Evolutionary conservation across 148 eudicot genomes (phyloP), one percentile per base, ranked within the genome.

Genomic region (Cornus controversa): DNA sequence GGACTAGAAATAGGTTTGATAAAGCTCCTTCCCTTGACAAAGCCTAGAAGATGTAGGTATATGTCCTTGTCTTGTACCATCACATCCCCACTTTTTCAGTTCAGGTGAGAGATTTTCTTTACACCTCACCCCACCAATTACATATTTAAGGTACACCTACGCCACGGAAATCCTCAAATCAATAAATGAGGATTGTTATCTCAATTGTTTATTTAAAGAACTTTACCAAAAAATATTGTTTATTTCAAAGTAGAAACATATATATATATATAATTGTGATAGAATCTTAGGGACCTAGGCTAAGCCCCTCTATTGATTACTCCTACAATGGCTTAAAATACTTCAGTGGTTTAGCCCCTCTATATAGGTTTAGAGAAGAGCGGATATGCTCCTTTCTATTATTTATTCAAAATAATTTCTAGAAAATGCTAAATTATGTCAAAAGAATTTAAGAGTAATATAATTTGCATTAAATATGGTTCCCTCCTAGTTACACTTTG

Each of bases 41-140:
- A 5, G 45, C 9, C 57, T 7, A 50, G 14, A 5, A 50, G 18
- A 50, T 50, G 18, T 50, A 50, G 57, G 42, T 34, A 67, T 15
- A 31, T 57, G 75, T 73, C 67, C 75, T 73, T 73, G 75, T 73
- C 75, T 73, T 29, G 50, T 73, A 58, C 75, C 75, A 31, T 73
- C 66, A 58, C 66, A 73, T 73, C 28, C 20, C 66, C 66, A 54
- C 66, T 72, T 28, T 27, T 69, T 16, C 24, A 18, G 64, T 60
- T 69, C 50, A 37, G 47, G 26, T 22, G 14, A 69, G 10, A 69
- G 8, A 29, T 37, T 6, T 7, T 3, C 62, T 72, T 72, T 72
- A 72, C 40, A 53, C 75, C 75, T 20, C 63, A 28, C n/a, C 40
- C 13, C 65, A 60, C 64, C 23, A 1, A 22, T 60, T n/a, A 60